Percentiles rank a stretch among this genome's conserved stretches.
Evolutionary conservation across 768 basidiomycete genomes (phyloP).

Genomic region (Coprinopsis cinerea): DNA sequence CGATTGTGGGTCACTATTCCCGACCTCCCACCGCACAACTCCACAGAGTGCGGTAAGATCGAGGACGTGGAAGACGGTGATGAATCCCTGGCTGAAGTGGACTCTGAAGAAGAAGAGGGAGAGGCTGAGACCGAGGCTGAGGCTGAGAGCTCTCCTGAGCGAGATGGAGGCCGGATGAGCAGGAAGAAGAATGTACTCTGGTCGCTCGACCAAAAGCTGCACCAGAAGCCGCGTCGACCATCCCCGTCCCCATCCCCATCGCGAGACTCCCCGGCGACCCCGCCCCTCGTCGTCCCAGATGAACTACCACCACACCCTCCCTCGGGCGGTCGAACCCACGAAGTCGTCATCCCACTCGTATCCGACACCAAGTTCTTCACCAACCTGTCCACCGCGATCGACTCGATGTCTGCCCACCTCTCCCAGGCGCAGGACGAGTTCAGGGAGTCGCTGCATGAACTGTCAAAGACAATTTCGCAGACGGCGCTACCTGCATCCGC

Average conservation of each 20-base stretch:
- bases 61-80: no score
- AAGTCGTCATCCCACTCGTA: constrained; percentile 74
- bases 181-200: constrained; percentile 1
- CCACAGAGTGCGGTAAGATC: no score
- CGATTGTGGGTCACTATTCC: constrained; percentile 40
- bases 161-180: not conserved
- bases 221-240: not conserved
- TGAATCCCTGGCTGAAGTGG: constrained; percentile 6
- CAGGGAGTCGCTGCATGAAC: constrained; percentile 28
- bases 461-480: constrained; percentile 34
- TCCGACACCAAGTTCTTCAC: constrained; percentile 79
- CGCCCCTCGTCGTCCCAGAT: no score
- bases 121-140: constrained; percentile 9
- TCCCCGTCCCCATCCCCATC: constrained; percentile 9
- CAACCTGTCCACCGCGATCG: constrained; percentile 56
- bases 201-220: constrained; percentile 3
- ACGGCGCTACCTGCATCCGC: constrained; percentile 39
- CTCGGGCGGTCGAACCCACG: constrained; percentile 21
- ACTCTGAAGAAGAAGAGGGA: constrained; percentile 14
- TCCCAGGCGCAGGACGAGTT: constrained; percentile 46
- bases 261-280: no score
- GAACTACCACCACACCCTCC: no score
- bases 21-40: not conserved
- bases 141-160: not conserved
- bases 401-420: constrained; percentile 48